Percentiles rank a stretch among this genome's conserved stretches.
Conservation (phyloP, 805 yeast genomes). For the Kazachstania africana region DNA sequence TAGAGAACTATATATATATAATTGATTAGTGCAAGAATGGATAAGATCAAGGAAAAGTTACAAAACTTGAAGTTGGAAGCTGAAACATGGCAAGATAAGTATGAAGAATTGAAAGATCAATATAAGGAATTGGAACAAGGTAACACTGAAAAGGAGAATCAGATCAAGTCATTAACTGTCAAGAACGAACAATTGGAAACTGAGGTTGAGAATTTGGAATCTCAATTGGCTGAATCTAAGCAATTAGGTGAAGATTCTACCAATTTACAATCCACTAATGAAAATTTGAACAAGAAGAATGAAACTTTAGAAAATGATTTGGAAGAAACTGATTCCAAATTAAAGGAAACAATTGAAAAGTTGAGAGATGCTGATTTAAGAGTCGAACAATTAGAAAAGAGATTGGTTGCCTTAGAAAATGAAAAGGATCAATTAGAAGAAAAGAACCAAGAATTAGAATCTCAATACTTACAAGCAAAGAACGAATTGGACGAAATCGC, state of each 20-base stretch:
- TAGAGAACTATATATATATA: no score
- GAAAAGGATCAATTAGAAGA: constrained; percentile 88
- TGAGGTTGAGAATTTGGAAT: constrained; percentile 49
- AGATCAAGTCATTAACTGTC: constrained; percentile 83
- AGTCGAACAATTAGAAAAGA: constrained; percentile 92
- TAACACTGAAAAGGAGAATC: constrained; percentile 84
- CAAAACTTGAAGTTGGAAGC: constrained; percentile 85
- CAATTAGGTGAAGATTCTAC: constrained; percentile 85
- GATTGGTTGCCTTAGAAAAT: constrained; percentile 79
- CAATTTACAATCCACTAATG: constrained; percentile 80
- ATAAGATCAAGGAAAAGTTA: constrained; percentile 61
- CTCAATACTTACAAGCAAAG: constrained; percentile 73
- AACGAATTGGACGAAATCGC: constrained; percentile 93
- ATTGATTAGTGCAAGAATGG: no score
- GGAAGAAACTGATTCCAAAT: constrained; percentile 75
- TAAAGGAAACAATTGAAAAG: constrained; percentile 88
- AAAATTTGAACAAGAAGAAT: constrained; percentile 83
- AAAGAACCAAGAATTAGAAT: constrained; percentile 79
- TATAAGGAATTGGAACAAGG: constrained; percentile 92
- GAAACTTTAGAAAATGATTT: constrained; percentile 75
- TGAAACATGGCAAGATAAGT: constrained; percentile 94
- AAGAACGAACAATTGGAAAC: constrained; percentile 83
- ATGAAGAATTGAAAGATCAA: constrained; percentile 72
- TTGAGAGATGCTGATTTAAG: constrained; percentile 91
- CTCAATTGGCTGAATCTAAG: constrained; percentile 33